Evolutionary conservation across 2,329 filamentous ascomycete genomes (phyloP).

Genomic region (Trichoderma endophyticum): DNA sequence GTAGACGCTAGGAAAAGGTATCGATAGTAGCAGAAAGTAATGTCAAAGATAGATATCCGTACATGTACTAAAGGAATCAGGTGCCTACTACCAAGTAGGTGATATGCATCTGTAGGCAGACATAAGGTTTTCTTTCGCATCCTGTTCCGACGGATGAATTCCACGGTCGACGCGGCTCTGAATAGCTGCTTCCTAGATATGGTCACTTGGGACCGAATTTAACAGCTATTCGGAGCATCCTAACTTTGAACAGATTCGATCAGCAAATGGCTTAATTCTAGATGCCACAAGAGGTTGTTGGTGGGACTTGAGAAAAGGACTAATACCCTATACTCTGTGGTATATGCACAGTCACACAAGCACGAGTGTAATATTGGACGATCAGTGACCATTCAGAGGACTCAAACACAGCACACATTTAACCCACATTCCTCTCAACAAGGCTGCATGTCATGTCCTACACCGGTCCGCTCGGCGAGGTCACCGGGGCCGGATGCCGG

Average conservation of each 20-base stretch:
- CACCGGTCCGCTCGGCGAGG: slow-evolving; percentile 17
- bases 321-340: not conserved
- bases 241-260: not conserved
- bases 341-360: not conserved
- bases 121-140: not conserved
- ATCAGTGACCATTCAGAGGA: not conserved
- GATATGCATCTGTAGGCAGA: not conserved
- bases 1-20: not conserved
- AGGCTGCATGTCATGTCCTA: not conserved
- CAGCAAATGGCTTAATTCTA: not conserved
- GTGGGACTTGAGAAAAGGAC: not conserved
- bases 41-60: not conserved
- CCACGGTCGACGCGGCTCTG: not conserved
- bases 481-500: slow-evolving; percentile 18
- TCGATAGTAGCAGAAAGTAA: not conserved
- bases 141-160: not conserved
- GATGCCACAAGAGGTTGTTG: not conserved
- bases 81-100: not conserved
- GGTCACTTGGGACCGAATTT: not conserved
- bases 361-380: not conserved
- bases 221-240: too few species aligned
- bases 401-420: not conserved
- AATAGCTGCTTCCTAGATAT: not conserved
- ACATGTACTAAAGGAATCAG: not conserved
- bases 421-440: not conserved